Evolutionary conservation across 805 yeast species (phyloP).

Genomic region (Metschnikowia lochheadii): DNA sequence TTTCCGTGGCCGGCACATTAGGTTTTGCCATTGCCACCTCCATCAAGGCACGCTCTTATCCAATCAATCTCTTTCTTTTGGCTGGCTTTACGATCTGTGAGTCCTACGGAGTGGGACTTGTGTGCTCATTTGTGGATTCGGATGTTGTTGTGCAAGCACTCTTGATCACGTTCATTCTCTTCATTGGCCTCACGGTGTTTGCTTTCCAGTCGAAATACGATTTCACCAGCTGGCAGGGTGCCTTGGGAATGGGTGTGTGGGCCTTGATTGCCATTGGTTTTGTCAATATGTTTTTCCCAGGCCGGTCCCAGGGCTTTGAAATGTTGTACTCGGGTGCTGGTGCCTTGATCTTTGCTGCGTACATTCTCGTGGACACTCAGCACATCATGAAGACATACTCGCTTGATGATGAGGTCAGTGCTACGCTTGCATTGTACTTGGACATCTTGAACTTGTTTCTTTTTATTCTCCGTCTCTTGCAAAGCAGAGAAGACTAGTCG

Average conservation of each 20-base stretch:
- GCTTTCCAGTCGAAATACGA: constrained; percentile 78
- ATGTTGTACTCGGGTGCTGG: constrained; percentile 68
- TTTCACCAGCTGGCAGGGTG: constrained; percentile 64
- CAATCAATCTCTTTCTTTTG: constrained; percentile 57
- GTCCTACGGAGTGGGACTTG: constrained; percentile 66
- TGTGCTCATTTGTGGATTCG: constrained; percentile 59
- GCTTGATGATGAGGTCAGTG: constrained; percentile 82
- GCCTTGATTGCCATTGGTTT: constrained; percentile 69
- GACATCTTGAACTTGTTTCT: constrained; percentile 80
- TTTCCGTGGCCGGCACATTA: constrained; percentile 55
- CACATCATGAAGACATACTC: constrained; percentile 66
- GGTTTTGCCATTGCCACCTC: constrained; percentile 63
- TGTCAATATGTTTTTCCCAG: constrained; percentile 62
- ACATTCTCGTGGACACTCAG: constrained; percentile 79
- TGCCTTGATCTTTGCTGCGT: constrained; percentile 67
- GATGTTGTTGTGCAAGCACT: constrained; percentile 67
- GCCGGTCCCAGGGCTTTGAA: constrained; percentile 50
- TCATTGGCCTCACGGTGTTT: constrained; percentile 71
- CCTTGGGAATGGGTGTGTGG: constrained; percentile 53
- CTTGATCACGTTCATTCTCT: constrained; percentile 61
- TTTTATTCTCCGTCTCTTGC: constrained; percentile 63
- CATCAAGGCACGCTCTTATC: constrained; percentile 63
- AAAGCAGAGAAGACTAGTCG: constrained; percentile 9
- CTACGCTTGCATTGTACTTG: constrained; percentile 72
- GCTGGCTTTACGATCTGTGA: constrained; percentile 70